phyloP scores from a whole-genome alignment of 2,329 filamentous ascomycete species.

The Meredithiella fracta region DNA sequence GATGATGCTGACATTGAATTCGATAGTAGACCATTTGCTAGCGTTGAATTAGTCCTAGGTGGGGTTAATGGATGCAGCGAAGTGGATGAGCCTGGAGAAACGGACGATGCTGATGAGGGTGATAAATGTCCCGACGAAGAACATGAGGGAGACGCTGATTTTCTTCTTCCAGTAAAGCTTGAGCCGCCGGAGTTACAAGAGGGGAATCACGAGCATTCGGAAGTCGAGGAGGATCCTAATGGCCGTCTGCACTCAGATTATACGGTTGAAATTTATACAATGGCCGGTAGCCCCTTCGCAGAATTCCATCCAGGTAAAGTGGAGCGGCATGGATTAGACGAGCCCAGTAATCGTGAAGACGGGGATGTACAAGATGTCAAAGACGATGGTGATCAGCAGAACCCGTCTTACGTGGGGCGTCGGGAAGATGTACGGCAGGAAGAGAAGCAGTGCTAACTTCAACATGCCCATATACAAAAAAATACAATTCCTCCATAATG shows the following conservation, averaged over 20 bases:
- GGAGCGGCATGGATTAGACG: constrained; percentile 36
- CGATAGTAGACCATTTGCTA: constrained; percentile 20
- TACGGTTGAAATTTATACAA: constrained; percentile 33
- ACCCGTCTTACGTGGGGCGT: constrained; percentile 22
- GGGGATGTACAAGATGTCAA: constrained; percentile 25
- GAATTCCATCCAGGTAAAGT: constrained; percentile 36
- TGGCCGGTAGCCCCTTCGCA: constrained; percentile 27
- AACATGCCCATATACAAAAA: constrained; percentile 28
- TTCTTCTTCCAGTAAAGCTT: constrained; percentile 33
- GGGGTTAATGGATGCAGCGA: constrained; percentile 17
- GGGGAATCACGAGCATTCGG: constrained; percentile 34
- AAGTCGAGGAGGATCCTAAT: constrained; percentile 36
- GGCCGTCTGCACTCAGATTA: constrained; percentile 35
- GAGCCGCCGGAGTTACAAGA: constrained; percentile 28
- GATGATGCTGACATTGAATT: constrained; percentile 20
- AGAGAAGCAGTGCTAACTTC: constrained; percentile 36
- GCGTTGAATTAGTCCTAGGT: constrained; percentile 19
- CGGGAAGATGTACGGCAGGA: constrained; percentile 40
- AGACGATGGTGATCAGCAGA: constrained; percentile 27
- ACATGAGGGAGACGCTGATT: constrained; percentile 33
- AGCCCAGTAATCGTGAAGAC: constrained; percentile 27
- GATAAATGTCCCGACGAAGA: constrained; percentile 30
- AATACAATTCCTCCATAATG: constrained; percentile 29
- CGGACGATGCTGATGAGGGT: constrained; percentile 18
- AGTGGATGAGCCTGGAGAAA: constrained; percentile 16